phyloP scores from a whole-genome alignment of 106 monocot genomes.

The Dendrobium officinale region DNA sequence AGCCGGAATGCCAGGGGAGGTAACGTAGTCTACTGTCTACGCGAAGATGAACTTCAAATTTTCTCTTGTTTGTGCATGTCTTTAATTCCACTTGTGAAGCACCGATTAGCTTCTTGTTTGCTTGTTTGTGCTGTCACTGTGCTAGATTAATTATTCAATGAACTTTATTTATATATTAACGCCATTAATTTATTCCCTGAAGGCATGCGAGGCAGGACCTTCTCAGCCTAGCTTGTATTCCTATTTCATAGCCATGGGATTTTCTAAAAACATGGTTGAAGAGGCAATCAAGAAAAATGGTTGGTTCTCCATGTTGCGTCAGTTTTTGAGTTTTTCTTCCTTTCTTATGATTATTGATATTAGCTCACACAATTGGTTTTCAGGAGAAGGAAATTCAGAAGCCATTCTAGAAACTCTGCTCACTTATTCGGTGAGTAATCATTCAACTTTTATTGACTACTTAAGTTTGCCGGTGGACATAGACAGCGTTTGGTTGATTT shows the following conservation, averaged over 20 bases:
- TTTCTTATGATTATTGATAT: not conserved
- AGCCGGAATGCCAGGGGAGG: not conserved
- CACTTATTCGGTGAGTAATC: not conserved
- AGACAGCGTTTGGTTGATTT: too few species aligned
- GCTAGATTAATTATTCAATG: too few species aligned
- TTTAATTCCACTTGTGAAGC: too few species aligned
- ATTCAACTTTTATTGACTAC: too few species aligned
- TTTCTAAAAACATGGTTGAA: slow-evolving; percentile 1
- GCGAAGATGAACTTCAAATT: not conserved
- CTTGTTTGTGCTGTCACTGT: not conserved
- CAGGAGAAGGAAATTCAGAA: not conserved
- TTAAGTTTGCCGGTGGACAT: too few species aligned
- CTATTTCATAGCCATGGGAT: slow-evolving; percentile 5
- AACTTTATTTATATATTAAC: not conserved
- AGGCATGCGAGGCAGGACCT: slow-evolving; percentile 2
- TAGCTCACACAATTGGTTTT: not conserved
- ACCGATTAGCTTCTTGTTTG: not conserved
- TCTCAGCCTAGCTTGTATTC: slow-evolving; percentile 2
- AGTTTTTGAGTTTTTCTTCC: not conserved
- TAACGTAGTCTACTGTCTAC: not conserved
- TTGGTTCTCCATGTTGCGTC: not conserved
- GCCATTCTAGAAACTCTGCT: not conserved
- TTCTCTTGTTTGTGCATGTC: not conserved
- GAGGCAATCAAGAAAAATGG: not conserved
- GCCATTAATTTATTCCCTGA: not conserved